Base-by-base conservation (phyloP, 352 stramenopile species). In the Globisporangium acanthophoron region DNA sequence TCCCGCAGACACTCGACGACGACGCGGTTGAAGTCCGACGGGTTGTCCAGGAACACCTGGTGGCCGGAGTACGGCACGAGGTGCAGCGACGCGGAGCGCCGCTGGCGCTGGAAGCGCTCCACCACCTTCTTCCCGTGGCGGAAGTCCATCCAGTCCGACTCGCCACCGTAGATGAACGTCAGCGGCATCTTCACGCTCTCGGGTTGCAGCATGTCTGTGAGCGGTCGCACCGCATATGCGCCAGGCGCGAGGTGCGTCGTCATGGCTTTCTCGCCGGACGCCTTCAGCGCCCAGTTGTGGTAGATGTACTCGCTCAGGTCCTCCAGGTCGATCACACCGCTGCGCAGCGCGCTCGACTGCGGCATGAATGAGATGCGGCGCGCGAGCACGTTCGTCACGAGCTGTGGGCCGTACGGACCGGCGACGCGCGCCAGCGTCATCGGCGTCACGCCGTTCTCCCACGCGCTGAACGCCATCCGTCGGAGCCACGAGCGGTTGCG, bases 61-160 rank as follows among this genome's bases (percentile, higher is more conserved):
- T 94, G 85, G 33, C 80, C 85, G 29, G 73, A 73, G 47, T 73
- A 74, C 37, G 78, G 76, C 39, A 94, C 75, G 54, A 76, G 70
- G 46, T 84, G 71, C n/a, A 94, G 65, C 45, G 74, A 64, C 33
- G 80, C 73, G 11, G 59, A 51, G 20, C 67, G 69, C 12, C 56
- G 66, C 0, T 67, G 59, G 6, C 65, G 47, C 24, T 68, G 63
- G n/a, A 92, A 82, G 4, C 61, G 61, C 21, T 90, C 65, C 13
- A 92, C 76, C n/a, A 94, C 75, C 15, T 73, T 61, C 47, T 75
- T 58, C 20, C 81, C 80, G 52, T 88, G 78, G 41, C 70, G 71
- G 56, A 86, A 90, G 67, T 94, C 82, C 85, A 94, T 94, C 85
- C 85, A 94, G 67, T 94, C 85, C 33, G 72, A 81, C 29, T 90